Evolutionary conservation across 2,329 filamentous ascomycete genomes (phyloP).

Genomic region (Periconia sp.): DNA sequence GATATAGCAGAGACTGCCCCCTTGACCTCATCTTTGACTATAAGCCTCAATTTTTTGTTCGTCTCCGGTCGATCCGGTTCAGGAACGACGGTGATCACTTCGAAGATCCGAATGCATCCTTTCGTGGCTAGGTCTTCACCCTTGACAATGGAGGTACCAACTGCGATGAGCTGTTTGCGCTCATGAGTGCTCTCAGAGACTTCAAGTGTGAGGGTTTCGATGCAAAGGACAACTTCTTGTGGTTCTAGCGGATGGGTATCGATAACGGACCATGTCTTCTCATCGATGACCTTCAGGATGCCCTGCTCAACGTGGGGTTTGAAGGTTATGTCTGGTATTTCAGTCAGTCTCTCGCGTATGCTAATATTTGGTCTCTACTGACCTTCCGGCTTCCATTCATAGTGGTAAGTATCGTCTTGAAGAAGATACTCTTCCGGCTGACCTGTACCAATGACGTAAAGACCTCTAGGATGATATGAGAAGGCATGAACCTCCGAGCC

Average conservation of each 20-base stretch:
- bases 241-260: constrained; percentile 76
- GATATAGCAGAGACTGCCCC: constrained; percentile 89
- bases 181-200: constrained; percentile 91
- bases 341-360: constrained; percentile 1
- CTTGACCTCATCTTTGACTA: constrained; percentile 89
- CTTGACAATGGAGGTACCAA: constrained; percentile 84
- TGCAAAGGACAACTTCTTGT: constrained; percentile 78
- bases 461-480: constrained; percentile 76
- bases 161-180: constrained; percentile 78
- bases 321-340: constrained; percentile 56
- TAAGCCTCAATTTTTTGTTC: constrained; percentile 80
- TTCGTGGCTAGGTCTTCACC: constrained; percentile 90
- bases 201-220: constrained; percentile 85
- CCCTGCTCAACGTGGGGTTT: constrained; percentile 74
- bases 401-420: constrained; percentile 83
- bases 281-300: constrained; percentile 78
- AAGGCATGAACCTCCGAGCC: constrained; percentile 74
- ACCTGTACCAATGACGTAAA: constrained; percentile 79
- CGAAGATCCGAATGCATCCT: constrained; percentile 87
- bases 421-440: constrained; percentile 75
- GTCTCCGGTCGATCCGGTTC: constrained; percentile 86
- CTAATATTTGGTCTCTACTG: constrained; percentile 12
- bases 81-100: constrained; percentile 89
- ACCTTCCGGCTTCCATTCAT: constrained; percentile 78
- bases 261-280: constrained; percentile 77